Evolutionary conservation across 1,139 yeast species (phyloP).

Genomic region (Trichomonascaceae sp.): DNA sequence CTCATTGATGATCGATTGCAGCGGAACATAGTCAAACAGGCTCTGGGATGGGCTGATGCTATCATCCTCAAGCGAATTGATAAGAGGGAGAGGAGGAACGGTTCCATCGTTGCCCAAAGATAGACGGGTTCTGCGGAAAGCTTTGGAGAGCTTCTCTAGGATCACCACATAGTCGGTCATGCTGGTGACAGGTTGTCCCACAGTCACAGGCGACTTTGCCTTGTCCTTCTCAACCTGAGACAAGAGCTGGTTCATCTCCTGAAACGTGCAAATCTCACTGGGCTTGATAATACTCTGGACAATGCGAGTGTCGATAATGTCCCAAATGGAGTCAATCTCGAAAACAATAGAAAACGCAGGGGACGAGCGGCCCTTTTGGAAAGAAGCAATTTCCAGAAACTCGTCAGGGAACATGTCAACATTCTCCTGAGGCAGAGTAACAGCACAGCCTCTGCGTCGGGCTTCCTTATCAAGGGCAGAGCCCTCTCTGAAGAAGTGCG

Average conservation of each 20-base stretch:
- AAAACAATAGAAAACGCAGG: conserved; percentile 73
- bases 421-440: conserved; percentile 72
- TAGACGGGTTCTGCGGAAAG: conserved; percentile 55
- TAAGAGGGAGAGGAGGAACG: conserved; percentile 46
- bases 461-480: conserved; percentile 78
- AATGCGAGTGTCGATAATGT: conserved; percentile 64
- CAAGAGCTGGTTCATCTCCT: conserved; percentile 9
- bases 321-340: conserved; percentile 67
- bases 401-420: conserved; percentile 57
- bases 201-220: neutral
- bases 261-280: conserved; percentile 19
- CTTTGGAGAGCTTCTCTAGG: conserved; percentile 50
- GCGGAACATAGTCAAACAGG: conserved; percentile 50
- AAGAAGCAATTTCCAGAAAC: conserved; percentile 47
- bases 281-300: conserved; percentile 65
- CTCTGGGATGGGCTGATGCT: conserved; percentile 53
- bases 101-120: conserved; percentile 24
- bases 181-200: conserved; percentile 24
- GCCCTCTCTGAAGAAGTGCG: conserved; percentile 57
- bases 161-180: conserved; percentile 57
- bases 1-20: conserved; percentile 56
- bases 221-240: conserved; percentile 22
- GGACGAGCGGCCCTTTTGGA: conserved; percentile 45
- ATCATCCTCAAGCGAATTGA: conserved; percentile 81
- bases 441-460: conserved; percentile 81